Percentiles rank a stretch among this genome's conserved stretches.
Evolutionary conservation across 139 green algal species (phyloP).

Genomic region (Chlorella sp.): DNA sequence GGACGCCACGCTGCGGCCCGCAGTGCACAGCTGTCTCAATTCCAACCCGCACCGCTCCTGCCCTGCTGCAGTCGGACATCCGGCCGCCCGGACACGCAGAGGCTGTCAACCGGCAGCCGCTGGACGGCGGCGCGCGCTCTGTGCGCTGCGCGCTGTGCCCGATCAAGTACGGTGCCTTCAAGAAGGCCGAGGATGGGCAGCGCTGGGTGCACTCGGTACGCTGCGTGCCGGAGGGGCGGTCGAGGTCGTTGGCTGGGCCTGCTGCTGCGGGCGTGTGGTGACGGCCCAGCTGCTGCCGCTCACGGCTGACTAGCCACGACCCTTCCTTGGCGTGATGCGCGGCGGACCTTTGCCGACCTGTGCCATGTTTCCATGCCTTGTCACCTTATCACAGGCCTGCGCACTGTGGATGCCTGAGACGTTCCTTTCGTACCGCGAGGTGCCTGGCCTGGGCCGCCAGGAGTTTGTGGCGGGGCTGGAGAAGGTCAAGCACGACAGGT

Average conservation of each 20-base stretch:
- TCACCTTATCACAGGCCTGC: slow-evolving; percentile 58
- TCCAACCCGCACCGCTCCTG: neutral
- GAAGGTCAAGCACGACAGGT: neutral
- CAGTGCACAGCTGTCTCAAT: neutral
- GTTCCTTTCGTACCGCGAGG: slow-evolving; percentile 1
- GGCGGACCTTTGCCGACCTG: no score
- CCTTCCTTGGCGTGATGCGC: no score
- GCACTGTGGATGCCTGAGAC: slow-evolving; percentile 71
- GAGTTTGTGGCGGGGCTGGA: slow-evolving; percentile 40
- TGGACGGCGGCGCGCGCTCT: slow-evolving; percentile 69
- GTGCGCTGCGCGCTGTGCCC: slow-evolving; percentile 85
- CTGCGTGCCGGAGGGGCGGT: no score
- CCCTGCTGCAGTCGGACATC: slow-evolving; percentile 61
- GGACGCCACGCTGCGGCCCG: no score
- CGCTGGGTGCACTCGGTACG: slow-evolving; percentile 80
- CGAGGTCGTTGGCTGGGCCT: no score
- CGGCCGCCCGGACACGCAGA: slow-evolving; percentile 72
- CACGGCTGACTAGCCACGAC: no score
- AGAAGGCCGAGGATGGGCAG: slow-evolving; percentile 56
- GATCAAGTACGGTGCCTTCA: slow-evolving; percentile 86
- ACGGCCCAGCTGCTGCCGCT: no score
- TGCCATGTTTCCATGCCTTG: no score
- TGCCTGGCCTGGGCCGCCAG: slow-evolving; percentile 22
- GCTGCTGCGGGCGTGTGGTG: no score
- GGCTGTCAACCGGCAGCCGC: neutral